These are phyloP conservation scores for Leucoagaricus sp. DNA, from an alignment of 1,284 basidiomycete genomes.

Conservation along the genomic window DNA sequence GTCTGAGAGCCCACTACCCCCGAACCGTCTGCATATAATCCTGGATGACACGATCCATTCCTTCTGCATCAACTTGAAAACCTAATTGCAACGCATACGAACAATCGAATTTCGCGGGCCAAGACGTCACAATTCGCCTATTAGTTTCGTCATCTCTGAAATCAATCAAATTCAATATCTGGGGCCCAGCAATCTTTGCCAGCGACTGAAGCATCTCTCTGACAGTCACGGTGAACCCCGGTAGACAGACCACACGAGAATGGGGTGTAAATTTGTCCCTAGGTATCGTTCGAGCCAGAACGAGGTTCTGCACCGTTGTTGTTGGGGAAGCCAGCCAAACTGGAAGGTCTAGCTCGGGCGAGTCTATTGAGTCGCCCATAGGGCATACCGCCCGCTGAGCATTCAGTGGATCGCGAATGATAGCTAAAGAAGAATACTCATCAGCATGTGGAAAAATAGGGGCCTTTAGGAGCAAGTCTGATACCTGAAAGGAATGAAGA, in stretches of 20 bases:
- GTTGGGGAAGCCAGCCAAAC: constrained; percentile 58
- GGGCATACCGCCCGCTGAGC: constrained; percentile 55
- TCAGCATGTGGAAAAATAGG: neutral
- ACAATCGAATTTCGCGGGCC: constrained; percentile 48
- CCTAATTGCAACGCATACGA: constrained; percentile 43
- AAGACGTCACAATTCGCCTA: constrained; percentile 17
- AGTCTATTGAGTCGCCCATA: constrained; percentile 45
- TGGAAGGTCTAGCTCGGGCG: constrained; percentile 46
- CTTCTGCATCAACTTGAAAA: constrained; percentile 45
- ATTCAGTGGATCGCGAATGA: constrained; percentile 64
- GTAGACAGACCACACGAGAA: constrained; percentile 54
- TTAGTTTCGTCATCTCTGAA: constrained; percentile 27
- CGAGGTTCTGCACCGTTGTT: constrained; percentile 56
- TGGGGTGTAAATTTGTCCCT: constrained; percentile 46
- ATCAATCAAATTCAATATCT: constrained; percentile 24
- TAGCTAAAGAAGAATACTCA: constrained; percentile 34
- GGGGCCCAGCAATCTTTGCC: constrained; percentile 1
- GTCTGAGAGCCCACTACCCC: neutral
- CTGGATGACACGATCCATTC: constrained; percentile 33
- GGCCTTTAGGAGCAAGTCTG: constrained; percentile 2
- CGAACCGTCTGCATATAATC: constrained; percentile 1
- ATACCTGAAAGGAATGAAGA: constrained; percentile 59
- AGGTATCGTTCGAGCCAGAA: constrained; percentile 52
- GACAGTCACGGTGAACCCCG: constrained; percentile 42
- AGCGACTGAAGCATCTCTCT: neutral